phyloP scores from a whole-genome alignment of 108 stramenopile genomes.

The Pseudonitzschia multiseries region DNA sequence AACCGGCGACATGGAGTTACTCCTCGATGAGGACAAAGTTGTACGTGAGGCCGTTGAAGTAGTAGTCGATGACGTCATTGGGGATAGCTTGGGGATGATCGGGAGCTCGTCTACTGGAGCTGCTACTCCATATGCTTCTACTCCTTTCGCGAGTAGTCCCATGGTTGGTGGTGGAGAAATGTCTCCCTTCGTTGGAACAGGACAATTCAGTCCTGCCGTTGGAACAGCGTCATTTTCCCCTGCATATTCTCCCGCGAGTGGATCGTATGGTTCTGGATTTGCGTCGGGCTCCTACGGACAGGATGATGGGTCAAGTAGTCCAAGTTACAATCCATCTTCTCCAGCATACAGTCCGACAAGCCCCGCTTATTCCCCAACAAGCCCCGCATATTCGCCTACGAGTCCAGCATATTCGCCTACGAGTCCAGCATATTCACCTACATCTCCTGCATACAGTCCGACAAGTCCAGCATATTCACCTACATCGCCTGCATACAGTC shows the following conservation, averaged over 20 bases:
- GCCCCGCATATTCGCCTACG: slow-evolving; percentile 88
- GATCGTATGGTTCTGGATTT: slow-evolving; percentile 58
- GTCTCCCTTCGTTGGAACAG: slow-evolving; percentile 70
- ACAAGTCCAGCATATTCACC: slow-evolving; percentile 54
- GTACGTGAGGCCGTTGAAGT: slow-evolving; percentile 88
- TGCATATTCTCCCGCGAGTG: slow-evolving; percentile 74
- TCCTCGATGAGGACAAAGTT: slow-evolving; percentile 94
- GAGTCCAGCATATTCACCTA: slow-evolving; percentile 79
- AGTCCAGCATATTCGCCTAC: slow-evolving; percentile 76
- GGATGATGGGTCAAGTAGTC: slow-evolving; percentile 37
- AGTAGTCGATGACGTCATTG: slow-evolving; percentile 78
- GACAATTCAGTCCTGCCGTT: slow-evolving; percentile 80
- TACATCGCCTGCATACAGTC: slow-evolving; percentile 58
- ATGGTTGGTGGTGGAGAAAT: slow-evolving; percentile 63
- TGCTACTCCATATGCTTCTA: slow-evolving; percentile 71
- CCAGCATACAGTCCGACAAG: slow-evolving; percentile 74
- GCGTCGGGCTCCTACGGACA: slow-evolving; percentile 80
- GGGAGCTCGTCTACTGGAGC: slow-evolving; percentile 43
- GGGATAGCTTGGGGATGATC: slow-evolving; percentile 60
- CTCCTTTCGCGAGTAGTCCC: slow-evolving; percentile 73
- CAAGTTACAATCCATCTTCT: slow-evolving; percentile 49
- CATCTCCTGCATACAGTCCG: slow-evolving; percentile 65
- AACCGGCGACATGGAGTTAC: slow-evolving; percentile 92
- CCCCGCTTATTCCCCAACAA: slow-evolving; percentile 77
- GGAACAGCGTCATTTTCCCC: slow-evolving; percentile 78